A percentile compares a stretch with the other conserved stretches of the same genome.
These are phyloP conservation scores for Keithomyces neogunnii DNA, from an alignment of 2,329 filamentous ascomycete genomes.

Conservation along the genomic window DNA sequence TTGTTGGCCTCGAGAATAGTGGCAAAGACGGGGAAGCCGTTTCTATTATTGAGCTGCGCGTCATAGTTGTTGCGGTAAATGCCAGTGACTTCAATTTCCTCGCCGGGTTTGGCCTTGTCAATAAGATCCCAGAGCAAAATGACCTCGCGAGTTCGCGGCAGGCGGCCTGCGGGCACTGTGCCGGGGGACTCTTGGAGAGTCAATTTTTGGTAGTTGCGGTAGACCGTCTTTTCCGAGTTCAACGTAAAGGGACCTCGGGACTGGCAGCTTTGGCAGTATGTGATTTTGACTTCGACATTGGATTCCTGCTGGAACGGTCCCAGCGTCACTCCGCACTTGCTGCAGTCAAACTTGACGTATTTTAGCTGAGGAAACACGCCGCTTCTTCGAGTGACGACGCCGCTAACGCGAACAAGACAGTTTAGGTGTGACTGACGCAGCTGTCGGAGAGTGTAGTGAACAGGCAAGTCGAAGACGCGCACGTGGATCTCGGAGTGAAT, in stretches of 20 bases:
- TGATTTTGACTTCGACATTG: constrained; percentile 91
- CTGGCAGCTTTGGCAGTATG: constrained; percentile 94
- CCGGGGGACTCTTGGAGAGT: constrained; percentile 96
- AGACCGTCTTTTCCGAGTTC: constrained; percentile 96
- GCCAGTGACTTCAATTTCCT: constrained; percentile 94
- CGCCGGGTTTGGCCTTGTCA: constrained; percentile 90
- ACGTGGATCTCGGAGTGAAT: constrained; percentile 98
- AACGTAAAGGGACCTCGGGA: constrained; percentile 89
- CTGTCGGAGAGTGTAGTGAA: constrained; percentile 91
- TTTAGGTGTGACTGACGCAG: constrained; percentile 93
- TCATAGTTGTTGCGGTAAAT: constrained; percentile 99
- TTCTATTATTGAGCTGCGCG: constrained; percentile 94
- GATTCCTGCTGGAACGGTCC: constrained; percentile 97
- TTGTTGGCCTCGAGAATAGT: constrained; percentile 98
- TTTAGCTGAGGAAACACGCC: constrained; percentile 97
- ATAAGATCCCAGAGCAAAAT: constrained; percentile 96
- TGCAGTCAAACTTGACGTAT: constrained; percentile 97
- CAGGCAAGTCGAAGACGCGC: constrained; percentile 87
- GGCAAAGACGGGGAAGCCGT: constrained; percentile 96
- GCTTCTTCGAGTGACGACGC: constrained; percentile 87
- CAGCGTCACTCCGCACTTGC: constrained; percentile 82
- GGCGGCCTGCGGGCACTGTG: constrained; percentile 88
- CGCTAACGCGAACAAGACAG: constrained; percentile 86
- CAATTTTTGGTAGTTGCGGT: constrained; percentile 97
- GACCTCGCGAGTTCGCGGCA: constrained; percentile 88